phyloP scores from a whole-genome alignment of 306 rosid species.

The Purshia tridentata region DNA sequence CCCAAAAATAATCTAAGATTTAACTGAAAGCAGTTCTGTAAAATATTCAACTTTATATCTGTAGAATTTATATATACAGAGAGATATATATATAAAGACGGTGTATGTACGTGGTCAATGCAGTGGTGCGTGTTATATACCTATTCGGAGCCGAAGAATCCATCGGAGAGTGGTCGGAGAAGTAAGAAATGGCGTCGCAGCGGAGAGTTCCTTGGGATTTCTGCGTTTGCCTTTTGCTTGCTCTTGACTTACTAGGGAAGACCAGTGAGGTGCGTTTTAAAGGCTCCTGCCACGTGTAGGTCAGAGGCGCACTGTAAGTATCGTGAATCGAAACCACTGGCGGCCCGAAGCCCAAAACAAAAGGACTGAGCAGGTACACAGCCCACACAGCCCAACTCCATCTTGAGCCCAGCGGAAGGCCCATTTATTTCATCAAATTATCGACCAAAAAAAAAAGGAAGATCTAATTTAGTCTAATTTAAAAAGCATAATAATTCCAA shows the following conservation, averaged over 20 bases:
- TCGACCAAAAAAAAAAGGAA: too few relatives aligned
- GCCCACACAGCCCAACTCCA: too few relatives aligned
- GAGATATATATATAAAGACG: neutral
- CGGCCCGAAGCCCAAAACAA: neutral
- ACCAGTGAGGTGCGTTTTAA: neutral
- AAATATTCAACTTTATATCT: neutral
- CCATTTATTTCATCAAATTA: too few relatives aligned
- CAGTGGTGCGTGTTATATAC: constrained; percentile 5
- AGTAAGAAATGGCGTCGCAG: neutral
- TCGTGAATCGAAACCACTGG: neutral
- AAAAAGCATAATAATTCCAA: too few relatives aligned
- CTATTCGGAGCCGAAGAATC: constrained; percentile 11
- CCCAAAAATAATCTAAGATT: neutral
- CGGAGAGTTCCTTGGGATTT: neutral
- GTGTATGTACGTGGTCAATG: neutral
- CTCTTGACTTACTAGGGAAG: too few relatives aligned
- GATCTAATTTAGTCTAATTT: too few relatives aligned
- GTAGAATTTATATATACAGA: neutral
- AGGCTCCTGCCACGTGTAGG: neutral
- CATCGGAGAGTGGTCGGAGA: constrained; percentile 30
- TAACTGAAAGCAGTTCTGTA: neutral
- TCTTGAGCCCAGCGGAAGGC: too few relatives aligned
- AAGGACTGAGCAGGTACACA: too few relatives aligned
- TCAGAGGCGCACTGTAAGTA: neutral
- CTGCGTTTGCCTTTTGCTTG: neutral